Evolutionary conservation across 441 rosid genomes (phyloP), one percentile per base, ranked within the genome.

Genomic region (Omphalea diandra): DNA sequence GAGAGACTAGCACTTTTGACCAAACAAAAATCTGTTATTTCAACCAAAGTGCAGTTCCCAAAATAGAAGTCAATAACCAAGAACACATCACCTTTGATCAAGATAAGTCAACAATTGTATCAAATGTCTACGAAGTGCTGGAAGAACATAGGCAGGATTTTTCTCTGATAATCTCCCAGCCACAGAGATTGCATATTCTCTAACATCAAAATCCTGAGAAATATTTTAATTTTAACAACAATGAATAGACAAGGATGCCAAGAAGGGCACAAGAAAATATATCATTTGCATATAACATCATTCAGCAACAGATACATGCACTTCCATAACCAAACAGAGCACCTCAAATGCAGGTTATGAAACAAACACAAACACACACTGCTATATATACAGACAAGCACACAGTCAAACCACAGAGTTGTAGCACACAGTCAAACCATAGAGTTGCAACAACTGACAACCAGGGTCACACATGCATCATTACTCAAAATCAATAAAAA

Each of bases 81-180:
- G 54, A 68, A n/a, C 15, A 65, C 47, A 72, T 86, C 81, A 96
- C 99, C 99, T 96, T 79, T 85, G 97, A 80, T 87, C 94, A 70
- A 96, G 89, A 88, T 94, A 94, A 59, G 99, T 94, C 84, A 96
- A 83, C 79, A 96, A 75, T 78, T 91, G 99, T 84, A 94, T 96
- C 67, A 96, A 91, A 86, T 94, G 98, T 68, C 98, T 98, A 73
- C 98, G 99, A 77, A 96, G 96, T 65, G 99, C 99, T 29, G 99
- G 99, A 82, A 94, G 97, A 75, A 96, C 98, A 78, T 96, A 96
- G 61, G 99, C 98, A 58, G 99, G 99, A 80, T 96, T 96, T 81
- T 90, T 96, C 80, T 94, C 98, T n/a, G 98, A 94, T 83, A 96
- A 83, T 77, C 98, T 83, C 80, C 99, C 99, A 74, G 96, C 95